Base-by-base conservation (phyloP, 2,329 filamentous ascomycete species). In the Cyanodermella asteris region DNA sequence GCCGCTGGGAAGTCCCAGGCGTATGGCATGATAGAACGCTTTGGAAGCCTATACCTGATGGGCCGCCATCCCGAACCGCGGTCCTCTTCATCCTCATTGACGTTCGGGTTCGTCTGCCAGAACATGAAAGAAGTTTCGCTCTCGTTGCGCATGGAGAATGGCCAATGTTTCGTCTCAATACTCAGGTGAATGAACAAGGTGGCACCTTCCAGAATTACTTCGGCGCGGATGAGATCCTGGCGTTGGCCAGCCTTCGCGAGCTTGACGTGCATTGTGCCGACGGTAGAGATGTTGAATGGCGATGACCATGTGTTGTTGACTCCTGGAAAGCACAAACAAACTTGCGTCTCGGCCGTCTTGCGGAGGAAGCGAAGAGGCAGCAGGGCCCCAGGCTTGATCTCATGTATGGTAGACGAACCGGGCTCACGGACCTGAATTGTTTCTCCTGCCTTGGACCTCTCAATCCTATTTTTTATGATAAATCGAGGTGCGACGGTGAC, bases 1-100 rank as follows among this genome's bases (percentile, higher is more conserved):
- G 81, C 82, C 2, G 87, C 84, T 1, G 87, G 90, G 50, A 91
- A 97, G 44, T 97, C 90, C 87, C 87, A 97, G 2, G 87, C 84
- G 41, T 97, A 97, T 1, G 90, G 87, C 87, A 97, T 97, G 47
- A 97, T 93, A 47, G 84, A 94, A 31, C 87, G 64, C 8, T 84
- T 72, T 3, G 90, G 90, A 16, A 97, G 58, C 16, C 84, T 73
- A 50, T 97, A 97, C 26, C 80, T 64, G 32, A 97, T 78, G 3
- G 81, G 82, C 34, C 77, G 74, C 78, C 87, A 97, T 4, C 80
- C 78, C 26, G 77, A 82, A 28, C 71, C 55, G 27, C 50, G 59
- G 40, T 93, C 77, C 5, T 62, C 61, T 28, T 84, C 82, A 31
- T 93, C 82, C 33, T 94, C 82, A 31, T 91, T 82, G 7, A 91